These are phyloP conservation scores for Lentinus polychrous DNA, from an alignment of 1,284 basidiomycete species.

Conservation along the genomic window DNA sequence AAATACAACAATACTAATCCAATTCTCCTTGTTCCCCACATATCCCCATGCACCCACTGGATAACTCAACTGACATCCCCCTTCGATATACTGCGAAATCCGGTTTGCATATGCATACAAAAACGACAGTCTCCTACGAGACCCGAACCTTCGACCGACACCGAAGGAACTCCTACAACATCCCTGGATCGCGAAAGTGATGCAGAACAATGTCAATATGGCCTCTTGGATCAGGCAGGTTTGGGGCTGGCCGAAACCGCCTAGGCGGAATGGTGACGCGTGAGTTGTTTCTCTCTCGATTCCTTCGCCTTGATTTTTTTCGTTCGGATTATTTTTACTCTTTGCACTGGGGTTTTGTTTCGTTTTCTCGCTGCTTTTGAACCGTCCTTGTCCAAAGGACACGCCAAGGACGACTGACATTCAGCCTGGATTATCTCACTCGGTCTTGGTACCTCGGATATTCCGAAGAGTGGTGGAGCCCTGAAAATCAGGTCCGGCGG, in stretches of 20 bases:
- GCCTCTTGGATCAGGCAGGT: slow-evolving; percentile 86
- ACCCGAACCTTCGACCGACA: slow-evolving; percentile 57
- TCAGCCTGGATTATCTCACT: too few relatives aligned
- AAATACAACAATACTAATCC: slow-evolving; percentile 5
- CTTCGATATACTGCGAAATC: not conserved
- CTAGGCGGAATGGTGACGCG: slow-evolving; percentile 35
- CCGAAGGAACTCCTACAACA: slow-evolving; percentile 84
- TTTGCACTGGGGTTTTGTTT: too few relatives aligned
- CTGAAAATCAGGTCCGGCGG: too few relatives aligned
- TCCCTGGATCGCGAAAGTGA: slow-evolving; percentile 78
- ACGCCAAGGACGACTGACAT: too few relatives aligned
- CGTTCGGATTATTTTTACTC: too few relatives aligned
- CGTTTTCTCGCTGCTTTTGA: too few relatives aligned
- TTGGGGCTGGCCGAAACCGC: slow-evolving; percentile 71
- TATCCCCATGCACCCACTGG: not conserved
- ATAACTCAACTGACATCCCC: not conserved
- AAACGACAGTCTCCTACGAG: slow-evolving; percentile 24
- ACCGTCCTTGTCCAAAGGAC: too few relatives aligned
- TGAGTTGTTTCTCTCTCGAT: slow-evolving; percentile 12
- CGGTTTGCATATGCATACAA: slow-evolving; percentile 1
- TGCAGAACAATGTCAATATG: slow-evolving; percentile 84
- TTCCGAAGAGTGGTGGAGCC: too few relatives aligned
- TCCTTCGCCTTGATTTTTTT: slow-evolving; percentile 2
- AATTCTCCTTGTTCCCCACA: not conserved
- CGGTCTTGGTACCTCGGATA: too few relatives aligned